Evolutionary conservation across 768 basidiomycete genomes (phyloP), one percentile per base, ranked within the genome.

Genomic region (Cystobasidium tubakii): DNA sequence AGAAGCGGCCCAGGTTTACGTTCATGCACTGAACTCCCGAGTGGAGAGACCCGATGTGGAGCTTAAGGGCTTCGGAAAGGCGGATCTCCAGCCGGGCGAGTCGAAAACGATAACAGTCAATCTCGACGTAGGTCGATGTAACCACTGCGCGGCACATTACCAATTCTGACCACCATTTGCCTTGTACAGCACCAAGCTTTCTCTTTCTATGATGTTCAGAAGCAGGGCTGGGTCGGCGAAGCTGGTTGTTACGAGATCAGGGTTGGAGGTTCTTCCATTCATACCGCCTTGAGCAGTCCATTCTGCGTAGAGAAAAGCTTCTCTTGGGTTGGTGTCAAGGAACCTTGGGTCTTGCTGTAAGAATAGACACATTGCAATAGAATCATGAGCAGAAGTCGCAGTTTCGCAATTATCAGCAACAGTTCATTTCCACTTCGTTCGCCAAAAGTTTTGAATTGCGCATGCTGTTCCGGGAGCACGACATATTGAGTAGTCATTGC

Each of bases 161-260:
- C 63, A 70, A 31, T 9, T 67, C 62, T 31, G 62, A 33, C n/a
- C 42, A 42, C 17, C 17, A 17, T 42, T 42, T 64, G 10, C 10
- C 10, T n/a, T 9, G 7, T n/a, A 10, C 31, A 71, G 50, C 54
- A 71, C 39, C 31, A 43, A n/a, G 64, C 75, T n/a, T 62, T 71
- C 44, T 75, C 84, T n/a, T 85, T 83, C 80, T 85, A 83, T 74
- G 84, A 86, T 66, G 84, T 85, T 44, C 80, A 81, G 57, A 80
- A 79, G 69, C 78, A 77, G 53, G 63, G 78, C 31, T 86, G 86
- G 86, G 79, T 85, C 27, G 85, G 83, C 42, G 86, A 86, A 78
- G 81, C 79, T 36, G 86, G 86, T 1, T 79, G 74, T 31, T 87
- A 85, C 74, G 81, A 79, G 31, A 81, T 87, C 12, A 77, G 82